Conservation (phyloP, 169 alveolate species). For the Cryptosporidium ubiquitum region DNA sequence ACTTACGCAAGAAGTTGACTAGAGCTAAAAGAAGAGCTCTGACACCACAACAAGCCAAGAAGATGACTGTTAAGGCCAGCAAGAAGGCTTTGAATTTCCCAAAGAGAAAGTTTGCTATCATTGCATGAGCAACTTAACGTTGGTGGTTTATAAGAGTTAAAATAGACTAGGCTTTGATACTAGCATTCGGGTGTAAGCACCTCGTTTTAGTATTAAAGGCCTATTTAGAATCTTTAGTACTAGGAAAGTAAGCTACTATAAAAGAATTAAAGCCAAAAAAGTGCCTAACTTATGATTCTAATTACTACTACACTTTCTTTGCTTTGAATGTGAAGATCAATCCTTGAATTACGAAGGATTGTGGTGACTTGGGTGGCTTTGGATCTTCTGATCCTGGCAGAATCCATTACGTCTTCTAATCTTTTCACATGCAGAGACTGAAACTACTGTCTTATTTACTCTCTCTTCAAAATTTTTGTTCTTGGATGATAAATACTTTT, state of each 20-base stretch:
- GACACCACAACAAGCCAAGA: slow-evolving; percentile 87
- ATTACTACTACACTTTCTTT: background rate
- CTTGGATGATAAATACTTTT: slow-evolving; percentile 48
- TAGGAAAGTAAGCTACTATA: slow-evolving; percentile 31
- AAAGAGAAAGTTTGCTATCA: slow-evolving; percentile 83
- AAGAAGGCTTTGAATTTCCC: slow-evolving; percentile 84
- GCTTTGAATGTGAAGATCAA: background rate
- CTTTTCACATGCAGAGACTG: slow-evolving; percentile 63
- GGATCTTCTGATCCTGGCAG: slow-evolving; percentile 1
- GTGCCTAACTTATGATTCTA: background rate
- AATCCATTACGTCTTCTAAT: slow-evolving; percentile 6
- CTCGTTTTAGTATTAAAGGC: background rate
- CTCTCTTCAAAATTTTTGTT: slow-evolving; percentile 54
- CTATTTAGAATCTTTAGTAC: slow-evolving; percentile 6
- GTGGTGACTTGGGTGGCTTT: slow-evolving; percentile 1
- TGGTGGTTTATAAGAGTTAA: slow-evolving; percentile 10
- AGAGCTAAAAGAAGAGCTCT: slow-evolving; percentile 91
- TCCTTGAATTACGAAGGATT: background rate
- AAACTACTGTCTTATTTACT: slow-evolving; percentile 44
- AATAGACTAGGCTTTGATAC: background rate
- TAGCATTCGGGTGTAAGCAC: background rate
- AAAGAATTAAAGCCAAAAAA: background rate
- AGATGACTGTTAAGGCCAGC: slow-evolving; percentile 85
- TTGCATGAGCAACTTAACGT: slow-evolving; percentile 67
- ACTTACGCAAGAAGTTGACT: slow-evolving; percentile 91